Conservation (phyloP, 2,329 filamentous ascomycete genomes). For the Neofusicoccum ribis region DNA sequence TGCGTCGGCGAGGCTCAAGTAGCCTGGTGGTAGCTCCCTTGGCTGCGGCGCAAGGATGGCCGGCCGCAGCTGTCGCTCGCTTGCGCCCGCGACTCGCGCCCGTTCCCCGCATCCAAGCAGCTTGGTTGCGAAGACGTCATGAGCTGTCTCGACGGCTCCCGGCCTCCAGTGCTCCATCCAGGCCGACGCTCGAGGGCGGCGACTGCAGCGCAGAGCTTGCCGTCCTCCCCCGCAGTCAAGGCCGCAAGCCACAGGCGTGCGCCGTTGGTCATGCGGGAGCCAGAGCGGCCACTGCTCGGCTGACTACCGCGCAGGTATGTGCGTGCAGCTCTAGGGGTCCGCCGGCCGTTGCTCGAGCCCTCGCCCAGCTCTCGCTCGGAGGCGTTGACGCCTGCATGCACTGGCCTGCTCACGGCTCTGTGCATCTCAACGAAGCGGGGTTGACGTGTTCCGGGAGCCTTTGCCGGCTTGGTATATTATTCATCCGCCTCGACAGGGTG, state of each 20-base stretch:
- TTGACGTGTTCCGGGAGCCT: neutral
- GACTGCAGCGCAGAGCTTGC: too few species aligned
- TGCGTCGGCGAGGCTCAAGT: constrained; percentile 14
- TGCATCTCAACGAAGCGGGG: neutral
- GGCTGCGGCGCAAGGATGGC: constrained; percentile 8
- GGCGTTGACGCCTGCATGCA: too few species aligned
- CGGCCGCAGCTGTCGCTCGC: neutral
- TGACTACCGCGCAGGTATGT: neutral
- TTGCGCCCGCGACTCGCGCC: constrained; percentile 3
- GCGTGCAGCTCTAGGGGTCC: too few species aligned
- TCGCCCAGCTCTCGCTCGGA: too few species aligned
- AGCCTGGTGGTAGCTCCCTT: neutral
- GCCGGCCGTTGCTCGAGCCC: too few species aligned
- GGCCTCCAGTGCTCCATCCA: neutral
- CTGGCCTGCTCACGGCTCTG: neutral
- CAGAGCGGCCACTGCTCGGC: neutral
- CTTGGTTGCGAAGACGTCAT: neutral
- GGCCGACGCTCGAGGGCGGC: too few species aligned
- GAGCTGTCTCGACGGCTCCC: neutral
- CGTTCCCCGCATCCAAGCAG: neutral
- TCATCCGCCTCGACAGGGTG: neutral
- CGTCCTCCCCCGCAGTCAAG: neutral
- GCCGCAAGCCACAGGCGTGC: neutral
- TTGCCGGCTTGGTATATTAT: neutral
- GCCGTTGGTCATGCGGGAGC: neutral